These are phyloP conservation scores for Vaccinium vitisidaea DNA, from an alignment of 148 eudicot species.

Conservation along the genomic window DNA sequence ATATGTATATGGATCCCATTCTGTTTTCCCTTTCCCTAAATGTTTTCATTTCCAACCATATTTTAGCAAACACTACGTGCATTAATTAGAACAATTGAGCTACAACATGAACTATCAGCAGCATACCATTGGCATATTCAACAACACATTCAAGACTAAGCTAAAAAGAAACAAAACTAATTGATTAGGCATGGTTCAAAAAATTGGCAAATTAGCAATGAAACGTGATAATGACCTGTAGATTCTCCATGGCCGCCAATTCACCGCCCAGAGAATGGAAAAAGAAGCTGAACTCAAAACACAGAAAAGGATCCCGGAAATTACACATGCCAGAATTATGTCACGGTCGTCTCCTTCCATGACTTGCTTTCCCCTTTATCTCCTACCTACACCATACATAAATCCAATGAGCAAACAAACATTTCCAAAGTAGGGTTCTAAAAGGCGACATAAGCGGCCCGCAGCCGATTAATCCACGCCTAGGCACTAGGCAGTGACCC, in stretches of 20 bases:
- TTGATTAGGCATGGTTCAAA: neutral
- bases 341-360: slow-evolving; percentile 59
- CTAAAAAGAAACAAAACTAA: neutral
- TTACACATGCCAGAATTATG: slow-evolving; percentile 60
- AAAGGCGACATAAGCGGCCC: no score
- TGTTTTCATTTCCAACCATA: neutral
- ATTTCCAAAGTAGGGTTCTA: neutral
- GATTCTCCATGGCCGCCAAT: slow-evolving; percentile 99
- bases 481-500: no score
- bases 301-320: slow-evolving; percentile 69
- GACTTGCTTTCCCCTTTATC: slow-evolving; percentile 32
- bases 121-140: neutral
- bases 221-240: slow-evolving; percentile 51
- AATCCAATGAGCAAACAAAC: neutral
- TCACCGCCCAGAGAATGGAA: slow-evolving; percentile 88
- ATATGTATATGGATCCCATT: neutral
- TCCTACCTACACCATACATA: slow-evolving; percentile 32
- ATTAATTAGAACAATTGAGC: neutral
- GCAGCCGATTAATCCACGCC: no score
- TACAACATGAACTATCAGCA: neutral
- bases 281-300: slow-evolving; percentile 66
- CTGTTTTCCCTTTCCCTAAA: neutral
- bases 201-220: neutral
- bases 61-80: neutral
- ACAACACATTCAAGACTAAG: neutral